These are phyloP conservation scores for Calonectria pseudoturangicola DNA, from an alignment of 2,329 filamentous ascomycete genomes.

Conservation along the genomic window DNA sequence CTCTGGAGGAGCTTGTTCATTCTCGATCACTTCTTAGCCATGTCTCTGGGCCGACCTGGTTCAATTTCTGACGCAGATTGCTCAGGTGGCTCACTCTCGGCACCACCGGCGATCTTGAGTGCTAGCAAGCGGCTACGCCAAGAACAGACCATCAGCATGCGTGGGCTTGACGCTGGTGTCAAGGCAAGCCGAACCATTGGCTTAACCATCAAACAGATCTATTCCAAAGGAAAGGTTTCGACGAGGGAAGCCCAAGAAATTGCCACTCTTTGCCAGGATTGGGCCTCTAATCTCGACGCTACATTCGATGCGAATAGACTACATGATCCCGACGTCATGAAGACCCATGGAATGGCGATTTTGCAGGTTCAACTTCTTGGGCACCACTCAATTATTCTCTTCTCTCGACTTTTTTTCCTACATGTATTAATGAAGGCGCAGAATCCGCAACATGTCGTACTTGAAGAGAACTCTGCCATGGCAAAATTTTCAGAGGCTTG, in stretches of 20 bases:
- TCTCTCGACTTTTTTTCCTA: conserved; percentile 79
- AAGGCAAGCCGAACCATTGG: conserved; percentile 76
- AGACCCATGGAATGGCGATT: conserved; percentile 72
- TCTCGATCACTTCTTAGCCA: conserved; percentile 78
- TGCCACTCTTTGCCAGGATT: conserved; percentile 57
- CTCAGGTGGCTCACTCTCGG: conserved; percentile 67
- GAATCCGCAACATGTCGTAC: conserved; percentile 14
- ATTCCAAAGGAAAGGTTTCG: conserved; percentile 76
- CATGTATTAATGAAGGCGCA: conserved; percentile 69
- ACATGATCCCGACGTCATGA: conserved; percentile 24
- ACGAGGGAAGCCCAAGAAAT: conserved; percentile 75
- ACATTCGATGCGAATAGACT: conserved; percentile 66
- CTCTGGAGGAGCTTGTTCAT: conserved; percentile 80
- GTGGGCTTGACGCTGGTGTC: conserved; percentile 73
- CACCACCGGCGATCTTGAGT: conserved; percentile 55
- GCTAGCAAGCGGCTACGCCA: background rate
- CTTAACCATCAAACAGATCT: conserved; percentile 74
- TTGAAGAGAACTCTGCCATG: conserved; percentile 56
- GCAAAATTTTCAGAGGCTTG: conserved; percentile 71
- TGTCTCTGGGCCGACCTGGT: conserved; percentile 77
- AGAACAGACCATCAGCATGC: conserved; percentile 27
- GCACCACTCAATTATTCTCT: conserved; percentile 77
- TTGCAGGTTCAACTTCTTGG: conserved; percentile 78
- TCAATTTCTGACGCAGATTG: conserved; percentile 79
- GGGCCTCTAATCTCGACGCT: conserved; percentile 61